Base-by-base conservation (phyloP, 805 yeast species). In the Maudiozyma turicensis region DNA sequence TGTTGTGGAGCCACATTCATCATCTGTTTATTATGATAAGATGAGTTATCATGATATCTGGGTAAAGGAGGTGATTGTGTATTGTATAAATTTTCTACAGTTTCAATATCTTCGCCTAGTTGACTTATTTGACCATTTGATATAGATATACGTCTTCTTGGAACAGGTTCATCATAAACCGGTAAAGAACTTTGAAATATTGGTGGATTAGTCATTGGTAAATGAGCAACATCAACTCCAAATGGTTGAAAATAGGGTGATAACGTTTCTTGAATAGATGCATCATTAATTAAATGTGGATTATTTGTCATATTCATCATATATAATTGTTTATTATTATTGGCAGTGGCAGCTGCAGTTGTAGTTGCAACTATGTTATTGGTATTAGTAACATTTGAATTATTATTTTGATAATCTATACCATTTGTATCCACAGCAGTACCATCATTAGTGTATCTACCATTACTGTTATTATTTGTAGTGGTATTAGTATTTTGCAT, bases 41-140 rank as follows among this genome's bases (percentile, higher is more conserved):
- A 20, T 20, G 26, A 20, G 2, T 28, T 35, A 29, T 39, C 41
- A n/a, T 41, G 32, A 30, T 46, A 41, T 11, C 26, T 41, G 20
- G 49, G 49, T 10, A 54, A 47, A 34, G 61, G 59, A 38, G 65
- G 61, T 30, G 59, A 55, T 33, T 68, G 72, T 1, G 65, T 59
- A 45, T 66, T 67, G 48, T 69, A 68, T 0, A 70, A 48, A 43
- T 68, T 69, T 40, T 71, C 74, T 39, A 67, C 66, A 13, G 64
- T 63, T 11, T 53, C 66, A 33, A 55, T 57, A 44, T 66, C 70
- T 45, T 71, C 74, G 5, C 78, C 74, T 35, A 85, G 76, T 59
- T 85, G 95, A 44, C 89, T 86, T 54, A 85, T 85, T 60, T 85
- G 95, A 58, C 95, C 95, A 66, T 85, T 85, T 9, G 91, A 83